These are phyloP conservation scores for Trichoderma sp. DNA, from an alignment of 2,329 filamentous ascomycete species.

Conservation along the genomic window DNA sequence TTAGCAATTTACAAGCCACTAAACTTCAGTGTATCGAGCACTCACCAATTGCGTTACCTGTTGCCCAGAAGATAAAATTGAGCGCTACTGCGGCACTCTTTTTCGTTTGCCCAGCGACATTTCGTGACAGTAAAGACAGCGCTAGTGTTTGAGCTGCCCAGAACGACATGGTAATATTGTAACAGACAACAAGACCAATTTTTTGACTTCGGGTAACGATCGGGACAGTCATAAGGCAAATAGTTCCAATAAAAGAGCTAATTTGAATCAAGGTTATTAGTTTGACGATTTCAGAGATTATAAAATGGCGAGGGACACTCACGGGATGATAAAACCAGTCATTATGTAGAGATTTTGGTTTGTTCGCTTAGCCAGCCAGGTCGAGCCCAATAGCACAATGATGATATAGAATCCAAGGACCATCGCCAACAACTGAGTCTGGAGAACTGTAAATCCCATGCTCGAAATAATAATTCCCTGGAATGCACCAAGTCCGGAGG, in stretches of 20 bases:
- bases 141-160: conserved; percentile 9
- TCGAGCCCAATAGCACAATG: not conserved
- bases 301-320: not conserved
- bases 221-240: conserved; percentile 9
- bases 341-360: conserved; percentile 12
- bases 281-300: not conserved
- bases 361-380: not conserved
- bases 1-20: not conserved
- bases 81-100: conserved; percentile 6
- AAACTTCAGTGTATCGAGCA: not conserved
- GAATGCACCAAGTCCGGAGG: conserved; percentile 10
- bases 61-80: conserved; percentile 6
- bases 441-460: conserved; percentile 7
- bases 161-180: conserved; percentile 13
- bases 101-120: conserved; percentile 8
- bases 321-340: conserved; percentile 4
- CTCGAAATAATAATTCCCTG: conserved; percentile 6
- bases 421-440: conserved; percentile 7
- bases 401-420: conserved; percentile 12
- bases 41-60: conserved; percentile 3
- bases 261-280: not conserved
- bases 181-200: conserved; percentile 10
- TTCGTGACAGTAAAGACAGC: not conserved
- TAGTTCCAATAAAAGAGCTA: conserved; percentile 9
- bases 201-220: not conserved